Base-by-base conservation (phyloP, 1,139 yeast genomes). In the Taphrina sp. region DNA sequence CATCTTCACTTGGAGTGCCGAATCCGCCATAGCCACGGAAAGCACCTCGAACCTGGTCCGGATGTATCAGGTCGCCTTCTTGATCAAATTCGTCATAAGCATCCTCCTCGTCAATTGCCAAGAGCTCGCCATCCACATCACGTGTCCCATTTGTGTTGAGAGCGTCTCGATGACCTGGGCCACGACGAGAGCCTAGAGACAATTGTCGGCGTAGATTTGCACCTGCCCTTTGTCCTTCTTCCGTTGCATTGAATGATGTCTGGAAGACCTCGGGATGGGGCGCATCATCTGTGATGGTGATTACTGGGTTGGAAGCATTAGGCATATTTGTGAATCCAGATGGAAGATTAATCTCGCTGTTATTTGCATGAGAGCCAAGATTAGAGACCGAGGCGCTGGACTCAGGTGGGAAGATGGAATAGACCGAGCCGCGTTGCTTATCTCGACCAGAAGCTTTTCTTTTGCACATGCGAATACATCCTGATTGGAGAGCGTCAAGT, bases 101-200 rank as follows among this genome's bases (percentile, higher is more conserved):
- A 33, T 49, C 54, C 17, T 49, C 54, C 24, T 49, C 54, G 17
- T 44, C 56, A 26, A 52, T 52, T 1, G 56, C 56, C 28, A 43
- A 42, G 26, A 52, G 37, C n/a, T 52, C 54, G 24, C 54, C 54
- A 14, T 49, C 39, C 33, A 49, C 39, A 39, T 49, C 54, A 5
- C 46, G 45, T 5, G 54, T 19, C 31, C n/a, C 14, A 7, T 31
- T 22, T 3, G 17, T 16, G 12, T 31, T 23, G 5, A 24, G 39
- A 3, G 36, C 54, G 10, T 35, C 34, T 2, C 49, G 47, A 39
- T 57, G 59, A 4, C 58, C 59, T n/a, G 59, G 59, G 17, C 59
- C 59, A 28, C 37, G 58, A 16, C 55, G 54, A 10, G 58, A 45
- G 12, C 59, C 59, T 8, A 57, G 44, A 5, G 58, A 56, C 17